phyloP scores from a whole-genome alignment of 2,329 filamentous ascomycete genomes.

The Xylariomycetidae sp. region DNA sequence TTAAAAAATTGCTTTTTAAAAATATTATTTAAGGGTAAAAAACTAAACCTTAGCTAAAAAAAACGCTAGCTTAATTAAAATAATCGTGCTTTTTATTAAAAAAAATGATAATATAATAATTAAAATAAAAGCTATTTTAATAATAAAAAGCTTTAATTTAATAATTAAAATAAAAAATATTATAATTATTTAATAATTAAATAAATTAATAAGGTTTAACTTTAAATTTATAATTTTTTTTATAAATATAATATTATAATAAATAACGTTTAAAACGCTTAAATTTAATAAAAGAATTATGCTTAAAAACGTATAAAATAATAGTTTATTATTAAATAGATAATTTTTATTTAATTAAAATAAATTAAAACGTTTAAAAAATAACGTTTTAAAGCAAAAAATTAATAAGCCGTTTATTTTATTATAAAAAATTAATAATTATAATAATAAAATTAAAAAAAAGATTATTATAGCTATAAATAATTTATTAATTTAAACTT shows the following conservation, averaged over 20 bases:
- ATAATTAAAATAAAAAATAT: not conserved
- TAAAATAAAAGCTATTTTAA: too few relatives aligned
- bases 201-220: not conserved
- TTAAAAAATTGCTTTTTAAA: too few relatives aligned
- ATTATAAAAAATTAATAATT: too few relatives aligned
- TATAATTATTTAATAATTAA: not conserved
- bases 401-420: not conserved
- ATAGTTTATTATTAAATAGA: not conserved
- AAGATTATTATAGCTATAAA: too few relatives aligned
- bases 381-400: too few relatives aligned
- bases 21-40: not conserved
- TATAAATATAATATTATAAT: too few relatives aligned
- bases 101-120: not conserved
- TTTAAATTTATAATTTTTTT: slow-evolving; percentile 2
- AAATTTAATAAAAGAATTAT: slow-evolving; percentile 5
- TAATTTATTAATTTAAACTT: not conserved
- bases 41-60: not conserved
- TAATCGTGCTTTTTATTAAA: not conserved
- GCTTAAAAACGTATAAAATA: not conserved
- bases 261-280: slow-evolving; percentile 1
- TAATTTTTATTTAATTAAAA: not conserved
- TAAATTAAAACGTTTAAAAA: not conserved
- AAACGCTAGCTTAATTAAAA: not conserved
- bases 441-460: too few relatives aligned
- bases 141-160: not conserved